Percentiles rank a stretch among this genome's conserved stretches.
phyloP scores from a whole-genome alignment of 2,329 filamentous ascomycete genomes.

The Sarocladium strictum region DNA sequence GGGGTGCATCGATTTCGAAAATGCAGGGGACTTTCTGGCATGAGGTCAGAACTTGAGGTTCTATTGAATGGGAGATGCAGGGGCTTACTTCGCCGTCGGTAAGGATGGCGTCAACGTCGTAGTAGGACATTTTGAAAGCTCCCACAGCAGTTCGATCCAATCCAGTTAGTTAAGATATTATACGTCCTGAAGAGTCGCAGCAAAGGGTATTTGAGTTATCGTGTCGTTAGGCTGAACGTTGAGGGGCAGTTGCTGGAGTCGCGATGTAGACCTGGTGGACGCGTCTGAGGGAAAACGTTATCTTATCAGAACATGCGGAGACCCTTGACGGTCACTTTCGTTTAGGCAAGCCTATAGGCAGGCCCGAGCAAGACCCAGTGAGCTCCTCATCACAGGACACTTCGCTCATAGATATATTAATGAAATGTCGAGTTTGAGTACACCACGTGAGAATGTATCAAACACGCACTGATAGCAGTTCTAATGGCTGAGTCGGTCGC shows the following conservation, averaged over 20 bases:
- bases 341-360: too few relatives aligned
- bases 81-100: constrained; percentile 70
- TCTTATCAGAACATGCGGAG: constrained; percentile 1
- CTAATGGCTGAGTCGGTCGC: neutral
- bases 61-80: neutral
- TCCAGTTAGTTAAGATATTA: too few relatives aligned
- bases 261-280: neutral
- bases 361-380: too few relatives aligned
- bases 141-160: too few relatives aligned
- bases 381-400: too few relatives aligned
- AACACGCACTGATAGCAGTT: neutral
- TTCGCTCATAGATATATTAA: too few relatives aligned
- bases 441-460: too few relatives aligned
- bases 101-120: constrained; percentile 77
- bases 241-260: neutral
- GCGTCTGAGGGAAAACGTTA: neutral
- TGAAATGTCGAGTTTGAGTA: too few relatives aligned
- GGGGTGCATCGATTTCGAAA: constrained; percentile 83
- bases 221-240: neutral
- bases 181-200: neutral
- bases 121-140: constrained; percentile 65
- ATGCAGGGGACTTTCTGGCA: constrained; percentile 91
- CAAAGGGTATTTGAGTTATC: neutral
- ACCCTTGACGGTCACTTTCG: neutral
- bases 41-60: constrained; percentile 21